Evolutionary conservation across 352 stramenopile genomes (phyloP), one percentile per base, ranked within the genome.

Genomic region (Globisporangium carolinianum): DNA sequence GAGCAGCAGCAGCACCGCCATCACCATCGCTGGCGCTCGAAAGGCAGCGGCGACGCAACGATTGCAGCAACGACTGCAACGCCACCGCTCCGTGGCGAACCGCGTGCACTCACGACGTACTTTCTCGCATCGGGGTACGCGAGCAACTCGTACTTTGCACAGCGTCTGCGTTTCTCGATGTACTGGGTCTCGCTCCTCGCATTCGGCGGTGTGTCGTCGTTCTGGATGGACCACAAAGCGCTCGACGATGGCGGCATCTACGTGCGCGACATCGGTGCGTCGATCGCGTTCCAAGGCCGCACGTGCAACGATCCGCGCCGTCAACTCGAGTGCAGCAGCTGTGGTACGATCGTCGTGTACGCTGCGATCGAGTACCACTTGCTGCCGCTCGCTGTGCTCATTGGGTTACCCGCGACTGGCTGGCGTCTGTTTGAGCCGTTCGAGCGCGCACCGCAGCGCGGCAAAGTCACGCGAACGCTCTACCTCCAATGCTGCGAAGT

Each of bases 131-230:
- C 68, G 2, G 75, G 73, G 9, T 91, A 85, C 63, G 72, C 72
- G 4, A 58, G 58, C 42, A 94, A 94, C 62, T 91, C 84, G 71
- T 94, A 89, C 64, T 94, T 94, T 67, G 83, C 76, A 17, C 72
- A 81, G 61, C 70, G 79, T 0, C 65, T 94, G 51, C 71, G 72
- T 32, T 60, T 76, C 58, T 71, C 66, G 43, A 77, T 74, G 57
- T 43, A 89, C 8, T 57, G 74, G 15, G 56, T 94, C 24, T 47
- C 71, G 6, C 37, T 59, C 4, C 39, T 92, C 37, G 68, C 76
- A 5, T 53, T 76, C 9, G 41, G 55, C 17, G 81, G 78, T 24
- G 74, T 91, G 47, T 47, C 72, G 7, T 37, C 41, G 8, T 91
- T 76, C 59, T 94, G 75, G 75, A 37, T 57, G 0, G 60, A 63